Base-by-base conservation (phyloP, 2,329 filamentous ascomycete genomes). In the Talaromyces sp. region DNA sequence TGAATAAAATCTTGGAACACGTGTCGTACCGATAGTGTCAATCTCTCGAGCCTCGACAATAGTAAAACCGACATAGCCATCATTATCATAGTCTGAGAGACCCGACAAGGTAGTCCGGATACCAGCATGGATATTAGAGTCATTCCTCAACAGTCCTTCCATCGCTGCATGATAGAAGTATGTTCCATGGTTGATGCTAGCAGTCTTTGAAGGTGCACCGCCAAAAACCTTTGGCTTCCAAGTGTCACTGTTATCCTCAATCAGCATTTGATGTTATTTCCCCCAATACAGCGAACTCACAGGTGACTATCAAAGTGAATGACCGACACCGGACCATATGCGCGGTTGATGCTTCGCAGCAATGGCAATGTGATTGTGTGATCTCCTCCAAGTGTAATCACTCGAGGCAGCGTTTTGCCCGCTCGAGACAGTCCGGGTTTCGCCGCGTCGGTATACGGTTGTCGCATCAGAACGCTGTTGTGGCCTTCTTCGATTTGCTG, bases 211-310 rank as follows among this genome's bases (percentile, higher is more conserved):
- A 0, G 91, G 91, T 0, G 89, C 87, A 32, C 91, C 91, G 58
- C 92, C 91, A 68, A 96, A 96, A 28, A 95, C 91, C 73, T 93
- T 93, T 51, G 91, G 92, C 62, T 85, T 86, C 90, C 90, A 91
- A 69, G 82, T 82, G 65, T 83, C 82, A 4, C 69, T 77, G 17
- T 51, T 28, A 33, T 17, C 39, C 6, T 13, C 1, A 28, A 33
- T 47, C 15, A 27, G 27, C 22, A 13, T 11, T 52, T 36, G 17
- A n/a, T 11, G 19, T 22, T 55, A 58, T 1, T 52, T 42, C 22
- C n/a, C 7, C 13, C 4, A 22, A 15, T 6, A 30, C 11, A 19
- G 33, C 42, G 19, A 42, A 39, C 74, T 70, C 72, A 81, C 74
- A 86, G 75, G 70, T 87, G 85, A 55, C 80, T 84, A 70, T 87